A percentile compares a stretch with the other conserved stretches of the same genome.
These are phyloP conservation scores for Tuber magnatum DNA, from an alignment of 495 filamentous ascomycete species.

Conservation along the genomic window DNA sequence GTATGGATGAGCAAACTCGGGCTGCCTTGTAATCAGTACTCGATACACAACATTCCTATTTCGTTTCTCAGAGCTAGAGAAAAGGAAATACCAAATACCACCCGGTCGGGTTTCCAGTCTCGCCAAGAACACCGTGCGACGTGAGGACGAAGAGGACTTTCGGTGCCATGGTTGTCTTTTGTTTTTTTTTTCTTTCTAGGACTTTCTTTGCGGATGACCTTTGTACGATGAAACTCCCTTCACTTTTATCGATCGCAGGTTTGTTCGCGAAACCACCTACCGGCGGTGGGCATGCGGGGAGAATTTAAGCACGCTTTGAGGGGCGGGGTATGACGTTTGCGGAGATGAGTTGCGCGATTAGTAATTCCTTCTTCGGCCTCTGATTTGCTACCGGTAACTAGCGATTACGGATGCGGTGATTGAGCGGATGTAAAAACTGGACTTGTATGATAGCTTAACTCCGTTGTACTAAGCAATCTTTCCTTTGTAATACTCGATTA, in stretches of 20 bases:
- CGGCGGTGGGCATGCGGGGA: neutral
- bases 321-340: neutral
- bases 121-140: slow-evolving; percentile 52
- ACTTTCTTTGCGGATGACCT: neutral
- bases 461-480: too few relatives aligned
- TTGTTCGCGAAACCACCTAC: neutral
- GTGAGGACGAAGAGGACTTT: slow-evolving; percentile 65
- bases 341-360: neutral
- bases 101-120: slow-evolving; percentile 53
- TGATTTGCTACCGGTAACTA: neutral
- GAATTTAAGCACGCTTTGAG: neutral
- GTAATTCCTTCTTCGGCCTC: neutral
- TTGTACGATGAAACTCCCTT: neutral
- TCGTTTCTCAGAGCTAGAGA: neutral
- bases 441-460: too few relatives aligned
- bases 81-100: slow-evolving; percentile 56
- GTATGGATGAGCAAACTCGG: slow-evolving; percentile 67
- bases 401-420: neutral
- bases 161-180: slow-evolving; percentile 40
- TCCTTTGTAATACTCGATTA: too few relatives aligned
- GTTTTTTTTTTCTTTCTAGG: slow-evolving; percentile 7
- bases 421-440: too few relatives aligned
- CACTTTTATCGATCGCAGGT: neutral
- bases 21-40: slow-evolving; percentile 42
- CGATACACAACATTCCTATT: slow-evolving; percentile 11